A percentile compares a stretch with the other conserved stretches of the same genome.
These are phyloP conservation scores for Carex cristatella DNA, from an alignment of 176 grass and related monocot species.

Conservation along the genomic window DNA sequence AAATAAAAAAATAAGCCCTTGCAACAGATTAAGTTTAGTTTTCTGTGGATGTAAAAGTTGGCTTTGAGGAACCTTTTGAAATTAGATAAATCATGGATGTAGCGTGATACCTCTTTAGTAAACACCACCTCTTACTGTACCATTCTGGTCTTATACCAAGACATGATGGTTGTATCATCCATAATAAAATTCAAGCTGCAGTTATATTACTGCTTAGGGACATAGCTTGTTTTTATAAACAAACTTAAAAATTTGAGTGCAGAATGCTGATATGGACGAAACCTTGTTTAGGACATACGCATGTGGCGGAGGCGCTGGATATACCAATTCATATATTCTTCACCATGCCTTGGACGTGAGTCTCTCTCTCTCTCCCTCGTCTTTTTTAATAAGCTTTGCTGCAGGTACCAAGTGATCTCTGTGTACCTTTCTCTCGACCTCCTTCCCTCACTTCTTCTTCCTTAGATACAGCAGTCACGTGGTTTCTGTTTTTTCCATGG, in stretches of 20 bases:
- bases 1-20: neutral
- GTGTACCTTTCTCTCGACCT: neutral
- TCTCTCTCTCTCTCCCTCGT: conserved; percentile 6
- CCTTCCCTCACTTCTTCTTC: neutral
- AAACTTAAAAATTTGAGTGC: neutral
- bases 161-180: neutral
- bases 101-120: neutral
- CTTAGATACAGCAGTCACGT: neutral
- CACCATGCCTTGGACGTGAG: conserved; percentile 99
- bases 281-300: conserved; percentile 74
- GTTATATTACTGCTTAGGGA: neutral
- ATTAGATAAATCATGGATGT: neutral
- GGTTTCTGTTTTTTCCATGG: neutral
- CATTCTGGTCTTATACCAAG: neutral
- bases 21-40: neutral
- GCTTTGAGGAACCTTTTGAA: neutral
- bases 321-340: conserved; percentile 99
- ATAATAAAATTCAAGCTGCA: neutral
- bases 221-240: conserved; percentile 9
- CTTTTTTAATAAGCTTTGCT: neutral
- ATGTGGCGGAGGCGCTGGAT: conserved; percentile 84
- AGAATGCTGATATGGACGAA: conserved; percentile 37
- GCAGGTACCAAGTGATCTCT: neutral
- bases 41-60: neutral
- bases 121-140: neutral